Evolutionary conservation across 768 basidiomycete genomes (phyloP).

Genomic region (Pulveroboletus ravenelii): DNA sequence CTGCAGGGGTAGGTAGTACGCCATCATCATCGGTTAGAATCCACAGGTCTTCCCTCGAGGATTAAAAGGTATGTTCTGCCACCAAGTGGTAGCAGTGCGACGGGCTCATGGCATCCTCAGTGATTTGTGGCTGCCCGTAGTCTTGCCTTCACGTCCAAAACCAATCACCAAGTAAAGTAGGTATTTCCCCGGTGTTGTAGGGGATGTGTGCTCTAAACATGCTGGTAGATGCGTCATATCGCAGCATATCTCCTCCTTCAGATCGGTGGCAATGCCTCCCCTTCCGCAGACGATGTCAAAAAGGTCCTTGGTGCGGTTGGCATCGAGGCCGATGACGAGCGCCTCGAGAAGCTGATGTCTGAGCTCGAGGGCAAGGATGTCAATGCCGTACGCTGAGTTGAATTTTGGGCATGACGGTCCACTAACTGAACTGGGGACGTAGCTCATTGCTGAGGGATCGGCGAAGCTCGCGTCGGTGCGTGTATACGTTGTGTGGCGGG

Average conservation of each 20-base stretch:
- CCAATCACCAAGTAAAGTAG: conserved; percentile 41
- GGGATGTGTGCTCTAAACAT: not conserved
- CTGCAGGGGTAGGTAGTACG: conserved; percentile 7
- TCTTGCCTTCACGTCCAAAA: conserved; percentile 19
- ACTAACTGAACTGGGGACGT: conserved; percentile 3
- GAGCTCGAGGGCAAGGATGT: conserved; percentile 91
- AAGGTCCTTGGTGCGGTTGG: conserved; percentile 82
- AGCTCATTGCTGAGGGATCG: conserved; percentile 92
- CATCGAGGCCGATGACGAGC: conserved; percentile 81
- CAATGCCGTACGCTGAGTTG: conserved; percentile 54
- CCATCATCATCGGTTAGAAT: conserved; percentile 71
- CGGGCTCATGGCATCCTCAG: conserved; percentile 35
- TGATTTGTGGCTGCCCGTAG: conserved; percentile 86
- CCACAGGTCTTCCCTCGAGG: conserved; percentile 90
- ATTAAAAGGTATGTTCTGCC: conserved; percentile 63
- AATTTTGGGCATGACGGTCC: not conserved
- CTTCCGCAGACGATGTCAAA: conserved; percentile 83
- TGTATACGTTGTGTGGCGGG: conserved; percentile 10
- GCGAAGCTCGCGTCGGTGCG: conserved; percentile 90
- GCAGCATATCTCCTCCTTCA: conserved; percentile 98
- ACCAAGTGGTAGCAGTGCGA: not conserved
- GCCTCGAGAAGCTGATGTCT: conserved; percentile 75
- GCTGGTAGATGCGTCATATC: conserved; percentile 76
- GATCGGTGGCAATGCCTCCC: conserved; percentile 85
- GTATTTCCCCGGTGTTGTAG: conserved; percentile 10